Conservation (phyloP, 108 stramenopile species). For the Bacterosira constricta region DNA sequence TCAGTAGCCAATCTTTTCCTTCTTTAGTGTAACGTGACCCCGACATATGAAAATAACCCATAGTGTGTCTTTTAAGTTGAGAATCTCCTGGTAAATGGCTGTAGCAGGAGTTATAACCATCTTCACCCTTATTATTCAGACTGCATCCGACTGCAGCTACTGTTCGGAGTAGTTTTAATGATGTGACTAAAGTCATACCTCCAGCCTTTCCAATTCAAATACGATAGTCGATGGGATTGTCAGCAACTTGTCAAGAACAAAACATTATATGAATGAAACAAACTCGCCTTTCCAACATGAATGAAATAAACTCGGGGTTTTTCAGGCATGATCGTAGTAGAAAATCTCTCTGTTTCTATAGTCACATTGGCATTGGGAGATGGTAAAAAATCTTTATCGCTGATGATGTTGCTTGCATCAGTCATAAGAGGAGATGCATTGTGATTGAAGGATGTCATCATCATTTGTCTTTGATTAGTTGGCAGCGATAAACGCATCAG, state of each 20-base stretch:
- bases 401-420: too few relatives aligned
- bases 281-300: slow-evolving; percentile 16
- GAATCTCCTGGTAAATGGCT: neutral
- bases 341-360: too few relatives aligned
- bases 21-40: neutral
- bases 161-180: neutral
- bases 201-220: slow-evolving; percentile 13
- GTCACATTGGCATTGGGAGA: too few relatives aligned
- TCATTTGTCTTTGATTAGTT: too few relatives aligned
- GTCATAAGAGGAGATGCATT: too few relatives aligned
- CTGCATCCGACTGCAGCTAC: neutral
- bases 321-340: neutral
- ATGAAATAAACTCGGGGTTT: slow-evolving; percentile 13
- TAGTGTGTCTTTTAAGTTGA: neutral
- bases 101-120: neutral
- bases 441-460: too few relatives aligned
- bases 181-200: neutral
- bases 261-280: too few relatives aligned
- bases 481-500: too few relatives aligned
- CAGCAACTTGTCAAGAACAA: too few relatives aligned
- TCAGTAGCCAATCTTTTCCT: neutral
- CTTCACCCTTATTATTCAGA: neutral
- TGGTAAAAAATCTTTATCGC: too few relatives aligned
- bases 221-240: neutral
- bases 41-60: slow-evolving; percentile 15